Percentiles rank a stretch among this genome's conserved stretches.
These are phyloP conservation scores for Handroanthus guayacan DNA, from an alignment of 257 asterid species.

Conservation along the genomic window DNA sequence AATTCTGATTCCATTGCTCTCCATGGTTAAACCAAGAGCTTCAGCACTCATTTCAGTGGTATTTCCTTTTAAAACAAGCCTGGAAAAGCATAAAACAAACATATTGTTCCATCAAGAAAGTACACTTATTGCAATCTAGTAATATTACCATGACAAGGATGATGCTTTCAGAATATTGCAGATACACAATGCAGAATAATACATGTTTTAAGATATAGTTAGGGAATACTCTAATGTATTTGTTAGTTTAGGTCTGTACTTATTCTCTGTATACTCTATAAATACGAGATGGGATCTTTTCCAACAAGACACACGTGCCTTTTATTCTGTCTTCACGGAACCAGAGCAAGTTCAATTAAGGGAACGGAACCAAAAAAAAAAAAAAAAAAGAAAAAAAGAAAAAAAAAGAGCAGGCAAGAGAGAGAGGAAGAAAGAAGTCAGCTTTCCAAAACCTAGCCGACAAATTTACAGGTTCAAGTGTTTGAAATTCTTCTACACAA, in stretches of 20 bases:
- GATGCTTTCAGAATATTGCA: conserved; percentile 1
- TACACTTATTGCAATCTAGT: neutral
- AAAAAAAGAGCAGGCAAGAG: too few species aligned
- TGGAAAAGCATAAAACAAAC: conserved; percentile 47
- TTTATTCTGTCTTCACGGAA: too few species aligned
- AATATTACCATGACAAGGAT: conserved; percentile 1
- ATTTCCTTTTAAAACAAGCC: conserved; percentile 81
- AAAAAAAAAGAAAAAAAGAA: too few species aligned
- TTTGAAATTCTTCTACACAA: neutral
- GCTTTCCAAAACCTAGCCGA: neutral
- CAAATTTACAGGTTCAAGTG: neutral
- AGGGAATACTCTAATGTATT: too few species aligned
- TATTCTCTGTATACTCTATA: too few species aligned
- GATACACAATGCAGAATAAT: neutral
- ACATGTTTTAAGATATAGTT: neutral
- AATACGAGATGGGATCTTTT: too few species aligned
- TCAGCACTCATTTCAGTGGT: conserved; percentile 73
- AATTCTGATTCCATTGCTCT: conserved; percentile 93
- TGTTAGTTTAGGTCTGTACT: too few species aligned
- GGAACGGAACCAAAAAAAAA: too few species aligned
- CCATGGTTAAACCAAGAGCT: conserved; percentile 85
- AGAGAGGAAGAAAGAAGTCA: too few species aligned
- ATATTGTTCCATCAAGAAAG: conserved; percentile 21
- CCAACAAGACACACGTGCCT: too few species aligned
- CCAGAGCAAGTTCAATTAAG: too few species aligned